A percentile compares a stretch with the other conserved stretches of the same genome.
Evolutionary conservation across 305 asterid genomes (phyloP).

Genomic region (Petunia hybrid): DNA sequence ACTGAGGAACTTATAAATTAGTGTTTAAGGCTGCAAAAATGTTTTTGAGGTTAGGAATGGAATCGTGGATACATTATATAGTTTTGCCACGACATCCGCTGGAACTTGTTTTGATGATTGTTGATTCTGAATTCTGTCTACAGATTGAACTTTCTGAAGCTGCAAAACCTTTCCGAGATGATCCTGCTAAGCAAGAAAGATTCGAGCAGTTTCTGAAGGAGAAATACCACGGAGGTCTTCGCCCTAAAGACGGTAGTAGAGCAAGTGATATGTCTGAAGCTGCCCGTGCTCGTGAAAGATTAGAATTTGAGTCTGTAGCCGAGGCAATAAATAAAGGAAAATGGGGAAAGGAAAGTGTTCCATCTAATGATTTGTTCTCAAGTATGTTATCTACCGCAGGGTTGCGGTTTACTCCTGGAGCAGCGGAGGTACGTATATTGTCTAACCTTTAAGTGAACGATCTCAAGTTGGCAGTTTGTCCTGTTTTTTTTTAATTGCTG

Average conservation of each 20-base stretch:
- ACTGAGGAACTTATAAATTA: slow-evolving; percentile 10
- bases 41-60: slow-evolving; percentile 9
- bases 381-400: slow-evolving; percentile 60
- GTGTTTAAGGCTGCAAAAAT: background rate
- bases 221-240: slow-evolving; percentile 93
- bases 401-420: slow-evolving; percentile 76
- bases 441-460: slow-evolving; percentile 27
- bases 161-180: slow-evolving; percentile 70
- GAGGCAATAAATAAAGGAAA: slow-evolving; percentile 65
- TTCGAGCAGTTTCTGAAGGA: slow-evolving; percentile 97
- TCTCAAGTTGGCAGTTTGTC: slow-evolving; percentile 26
- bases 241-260: slow-evolving; percentile 85
- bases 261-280: slow-evolving; percentile 91
- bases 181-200: slow-evolving; percentile 87
- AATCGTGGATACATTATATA: background rate
- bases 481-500: slow-evolving; percentile 32
- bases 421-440: slow-evolving; percentile 61
- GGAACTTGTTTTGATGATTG: slow-evolving; percentile 24
- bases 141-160: slow-evolving; percentile 66
- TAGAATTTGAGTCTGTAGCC: slow-evolving; percentile 91
- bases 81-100: background rate
- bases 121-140: slow-evolving; percentile 36
- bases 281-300: slow-evolving; percentile 97
- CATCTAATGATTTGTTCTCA: slow-evolving; percentile 57
- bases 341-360: slow-evolving; percentile 52